Base-by-base conservation (phyloP, 1,139 yeast genomes). In the Sugiyamaella grinbergsii region DNA sequence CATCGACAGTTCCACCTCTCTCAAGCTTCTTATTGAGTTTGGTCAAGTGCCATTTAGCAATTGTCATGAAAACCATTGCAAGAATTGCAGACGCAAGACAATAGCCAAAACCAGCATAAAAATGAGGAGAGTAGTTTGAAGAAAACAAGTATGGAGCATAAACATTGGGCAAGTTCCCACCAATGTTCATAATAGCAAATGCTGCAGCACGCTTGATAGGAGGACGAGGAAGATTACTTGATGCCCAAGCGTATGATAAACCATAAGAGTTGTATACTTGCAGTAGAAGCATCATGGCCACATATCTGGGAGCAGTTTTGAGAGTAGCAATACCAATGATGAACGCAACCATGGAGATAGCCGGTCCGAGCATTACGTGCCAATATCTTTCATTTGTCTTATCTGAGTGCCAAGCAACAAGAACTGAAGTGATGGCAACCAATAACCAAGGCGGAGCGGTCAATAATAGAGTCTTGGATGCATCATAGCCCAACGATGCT, bases 391-490 rank as follows among this genome's bases (percentile, higher is more conserved):
- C 84, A 5, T 54, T 55, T 22, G 82, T 81, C 1, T 80, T 73
- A 62, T 80, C 84, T 5, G 84, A 81, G 64, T 78, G 82, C 57
- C 76, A 71, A 2, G 83, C 78, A 78, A 81, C 78, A 15, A 77
- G 36, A 58, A 72, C 78, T 1, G 85, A 79, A 4, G 75, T 68
- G 16, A 79, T 67, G 13, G 80, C 81, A 0, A 83, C 82, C 52
- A 80, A 59, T 50, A 77, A 63, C 64, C 80, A 81, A 24, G 85
- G 85, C 37, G 85, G 85, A 36, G 81, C 84, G 3, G 84, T 80
- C 55, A 81, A 68, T 58, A 79, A 75, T 54, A 79, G 70, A 4
- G 84, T 80, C 29, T 76, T 72, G 39, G 78, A 72, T 54, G 72
- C 68, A 61, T 65, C 62, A 57, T 78, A 81, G 37, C 79, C 74